Base-by-base conservation (phyloP, 2,329 filamentous ascomycete species). In the Nothophaeocryptopus gaeumannii region DNA sequence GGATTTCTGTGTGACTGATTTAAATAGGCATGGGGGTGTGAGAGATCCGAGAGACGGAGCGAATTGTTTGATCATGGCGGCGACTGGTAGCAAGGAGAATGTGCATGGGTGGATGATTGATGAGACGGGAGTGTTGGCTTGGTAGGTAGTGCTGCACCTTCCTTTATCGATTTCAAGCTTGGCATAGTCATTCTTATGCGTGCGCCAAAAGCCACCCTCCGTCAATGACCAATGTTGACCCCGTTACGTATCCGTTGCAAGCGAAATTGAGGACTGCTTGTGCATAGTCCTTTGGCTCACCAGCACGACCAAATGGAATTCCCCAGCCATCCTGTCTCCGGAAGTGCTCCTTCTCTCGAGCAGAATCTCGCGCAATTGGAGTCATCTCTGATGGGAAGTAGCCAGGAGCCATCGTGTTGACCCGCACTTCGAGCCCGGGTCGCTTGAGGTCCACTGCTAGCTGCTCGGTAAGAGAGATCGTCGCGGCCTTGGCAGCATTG, bases 191-290 rank as follows among this genome's bases (percentile, higher is more conserved):
- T 10, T 30, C n/a, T 45, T 34, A 65, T 12, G 62, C 59, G 48
- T 63, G 61, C 8, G 61, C 63, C 38, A 65, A 45, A 42, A 88
- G 63, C 55, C 82, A 75, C 1, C 82, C 84, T 34, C 84, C 84
- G 62, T 88, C 85, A 1, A 81, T 73, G 3, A 85, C 69, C 39
- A 86, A 70, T 13, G 83, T 76, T 47, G 76, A 77, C 2, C 84
- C 85, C 63, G 85, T 86, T 54, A 53, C 73, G 65, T 84, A 87
- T 9, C 80, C 75, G 37, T 78, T 75, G 4, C 83, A 83, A 52
- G 79, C 64, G 33, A 66, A 63, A 39, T 61, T 73, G 35, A 84
- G 72, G 20, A 78, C 76, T 13, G 82, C 70, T 2, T 84, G 84
- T 16, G 85, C 74, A 54, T 66, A 74, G 65, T 15, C 70, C 67